Percentiles rank a stretch among this genome's conserved stretches.
phyloP scores from a whole-genome alignment of 225 moss, liverwort and hornwort genomes.

The Climacium dendroides region DNA sequence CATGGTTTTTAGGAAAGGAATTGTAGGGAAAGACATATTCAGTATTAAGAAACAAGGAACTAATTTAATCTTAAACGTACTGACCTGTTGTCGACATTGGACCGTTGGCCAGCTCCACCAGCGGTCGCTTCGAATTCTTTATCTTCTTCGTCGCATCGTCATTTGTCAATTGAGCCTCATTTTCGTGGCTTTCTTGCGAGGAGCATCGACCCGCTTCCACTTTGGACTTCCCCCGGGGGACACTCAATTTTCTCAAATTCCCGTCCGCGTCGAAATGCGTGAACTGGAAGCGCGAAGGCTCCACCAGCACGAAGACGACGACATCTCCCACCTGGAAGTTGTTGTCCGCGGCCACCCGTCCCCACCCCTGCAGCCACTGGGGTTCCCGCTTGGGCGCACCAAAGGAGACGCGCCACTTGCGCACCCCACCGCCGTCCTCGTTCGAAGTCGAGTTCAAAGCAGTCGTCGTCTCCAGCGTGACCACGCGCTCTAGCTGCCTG shows the following conservation, averaged over 20 bases:
- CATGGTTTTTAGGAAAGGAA: neutral
- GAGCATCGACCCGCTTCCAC: neutral
- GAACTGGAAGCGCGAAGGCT: neutral
- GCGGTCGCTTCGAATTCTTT: neutral
- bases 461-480: neutral
- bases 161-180: neutral
- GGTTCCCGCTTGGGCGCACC: neutral
- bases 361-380: conserved; percentile 8
- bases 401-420: conserved; percentile 1
- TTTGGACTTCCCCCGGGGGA: neutral
- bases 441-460: neutral
- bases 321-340: neutral
- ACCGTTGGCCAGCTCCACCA: neutral
- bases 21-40: neutral
- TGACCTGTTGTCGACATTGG: neutral
- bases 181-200: neutral
- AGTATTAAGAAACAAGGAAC: neutral
- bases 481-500: neutral
- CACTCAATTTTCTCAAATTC: neutral
- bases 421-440: neutral
- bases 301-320: conserved; percentile 1
- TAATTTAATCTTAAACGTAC: too few relatives aligned
- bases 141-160: too few relatives aligned
- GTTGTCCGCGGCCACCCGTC: neutral
- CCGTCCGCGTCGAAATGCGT: neutral